Base-by-base conservation (phyloP, 208 protist species). In the Crithidia acanthocephali region DNA sequence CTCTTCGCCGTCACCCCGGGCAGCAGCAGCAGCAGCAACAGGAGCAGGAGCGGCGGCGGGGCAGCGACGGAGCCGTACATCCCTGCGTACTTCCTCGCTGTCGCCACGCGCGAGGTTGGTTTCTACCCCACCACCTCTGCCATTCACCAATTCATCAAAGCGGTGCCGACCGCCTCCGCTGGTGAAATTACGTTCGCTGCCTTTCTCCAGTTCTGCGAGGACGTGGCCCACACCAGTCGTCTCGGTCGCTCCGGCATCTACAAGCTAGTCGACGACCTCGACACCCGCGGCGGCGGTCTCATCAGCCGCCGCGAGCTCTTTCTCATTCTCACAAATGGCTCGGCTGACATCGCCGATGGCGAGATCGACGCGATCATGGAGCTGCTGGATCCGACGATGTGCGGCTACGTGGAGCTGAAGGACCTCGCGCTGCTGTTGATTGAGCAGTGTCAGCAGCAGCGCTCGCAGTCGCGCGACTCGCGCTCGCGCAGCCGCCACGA, bases 351-450 rank as follows among this genome's bases (percentile, higher is more conserved):
- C 47, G 72, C 79, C 7, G 67, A 72, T 1, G 63, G 76, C 35
- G 88, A 91, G 62, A 50, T 85, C 15, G 77, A 88, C 67, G 85
- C 88, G 9, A 72, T 88, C 18, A 35, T 94, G 47, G 71, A 86
- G 35, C 33, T 94, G 66, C 76, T 94, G 20, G 88, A 94, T 53
- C 88, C 88, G 11, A 60, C 35, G 28, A 52, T 68, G 50, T 48
- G 64, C 27, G 72, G 72, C 16, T 66, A 62, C 50, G 30, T 77
- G 13, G 35, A n/a, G n/a, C 50, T 77, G 18, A 72, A 58, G 11
- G 48, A 72, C 58, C 57, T 77, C 30, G 72, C 64, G 32, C 32
- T 57, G 30, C 47, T 72, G 23, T 37, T 69, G 11, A 56, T 76
- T 22, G 55, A 69, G 28, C 30, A 57, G 47, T 69, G 62, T 50